Conservation (phyloP, 768 basidiomycete species). For the Kondoa subrosea region DNA sequence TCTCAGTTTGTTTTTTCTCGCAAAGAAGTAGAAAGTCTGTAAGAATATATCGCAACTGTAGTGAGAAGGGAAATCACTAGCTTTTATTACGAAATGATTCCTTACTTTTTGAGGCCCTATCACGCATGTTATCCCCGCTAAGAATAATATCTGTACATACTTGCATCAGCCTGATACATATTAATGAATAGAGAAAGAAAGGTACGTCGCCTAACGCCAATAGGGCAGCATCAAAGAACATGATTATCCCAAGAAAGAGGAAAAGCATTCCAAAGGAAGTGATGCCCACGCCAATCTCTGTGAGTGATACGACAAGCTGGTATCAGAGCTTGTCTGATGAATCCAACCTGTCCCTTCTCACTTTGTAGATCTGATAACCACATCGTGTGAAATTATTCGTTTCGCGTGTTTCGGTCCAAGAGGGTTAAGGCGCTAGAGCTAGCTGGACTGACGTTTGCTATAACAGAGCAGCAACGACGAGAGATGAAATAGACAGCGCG, state of each 20-base stretch:
- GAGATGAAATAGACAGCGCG: too few species aligned
- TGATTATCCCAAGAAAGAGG: slow-evolving; percentile 87
- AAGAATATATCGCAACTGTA: background rate
- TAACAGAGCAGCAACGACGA: too few species aligned
- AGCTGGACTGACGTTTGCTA: too few species aligned
- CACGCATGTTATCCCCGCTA: slow-evolving; percentile 84
- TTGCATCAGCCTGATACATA: background rate
- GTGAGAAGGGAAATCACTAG: background rate
- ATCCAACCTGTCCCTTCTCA: background rate
- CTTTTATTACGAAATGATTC: background rate
- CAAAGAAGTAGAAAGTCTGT: slow-evolving; percentile 90
- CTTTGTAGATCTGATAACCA: slow-evolving; percentile 10
- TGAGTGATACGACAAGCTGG: background rate
- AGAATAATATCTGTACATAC: slow-evolving; percentile 61
- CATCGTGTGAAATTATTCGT: background rate
- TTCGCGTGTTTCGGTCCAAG: too few species aligned
- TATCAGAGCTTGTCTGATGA: background rate
- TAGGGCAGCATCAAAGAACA: slow-evolving; percentile 90
- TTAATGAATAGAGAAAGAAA: slow-evolving; percentile 21
- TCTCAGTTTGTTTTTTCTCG: slow-evolving; percentile 80
- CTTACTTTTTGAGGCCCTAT: slow-evolving; percentile 69
- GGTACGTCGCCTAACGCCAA: slow-evolving; percentile 91
- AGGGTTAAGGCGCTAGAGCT: too few species aligned
- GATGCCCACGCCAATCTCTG: slow-evolving; percentile 69
- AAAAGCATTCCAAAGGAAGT: slow-evolving; percentile 89